phyloP scores from a whole-genome alignment of 2,329 filamentous ascomycete species.

The Trichophyton equinum region DNA sequence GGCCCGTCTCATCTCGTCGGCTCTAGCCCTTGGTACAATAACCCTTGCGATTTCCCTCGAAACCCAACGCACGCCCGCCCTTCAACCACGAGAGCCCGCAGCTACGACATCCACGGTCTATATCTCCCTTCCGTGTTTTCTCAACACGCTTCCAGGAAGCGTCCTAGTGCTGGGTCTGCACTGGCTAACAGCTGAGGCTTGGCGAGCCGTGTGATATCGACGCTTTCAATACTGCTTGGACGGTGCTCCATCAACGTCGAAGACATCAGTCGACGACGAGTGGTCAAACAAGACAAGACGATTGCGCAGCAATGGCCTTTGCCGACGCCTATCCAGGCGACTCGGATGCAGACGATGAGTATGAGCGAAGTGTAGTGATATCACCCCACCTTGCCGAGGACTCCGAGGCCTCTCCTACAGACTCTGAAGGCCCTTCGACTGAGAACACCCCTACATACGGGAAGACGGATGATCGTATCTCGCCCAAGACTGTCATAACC shows the following conservation, averaged over 20 bases:
- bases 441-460: conserved; percentile 52
- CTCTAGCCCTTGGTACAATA: neutral
- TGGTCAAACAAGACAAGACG: neutral
- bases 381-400: conserved; percentile 45
- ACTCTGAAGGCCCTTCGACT: conserved; percentile 46
- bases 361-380: conserved; percentile 47
- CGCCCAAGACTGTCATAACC: conserved; percentile 44
- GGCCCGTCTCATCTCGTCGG: neutral
- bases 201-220: neutral
- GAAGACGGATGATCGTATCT: conserved; percentile 40
- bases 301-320: conserved; percentile 1
- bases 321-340: conserved; percentile 42
- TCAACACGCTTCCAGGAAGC: neutral
- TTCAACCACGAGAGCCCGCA: neutral
- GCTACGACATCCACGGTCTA: neutral
- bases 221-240: neutral
- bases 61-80: neutral
- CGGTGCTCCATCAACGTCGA: neutral
- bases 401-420: conserved; percentile 45
- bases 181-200: neutral
- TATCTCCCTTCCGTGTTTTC: neutral
- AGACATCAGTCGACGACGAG: neutral
- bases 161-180: neutral
- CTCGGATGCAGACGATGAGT: conserved; percentile 54
- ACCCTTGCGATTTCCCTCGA: neutral